These are phyloP conservation scores for Ascochyta koolunga DNA, from an alignment of 2,329 filamentous ascomycete genomes.

Conservation along the genomic window DNA sequence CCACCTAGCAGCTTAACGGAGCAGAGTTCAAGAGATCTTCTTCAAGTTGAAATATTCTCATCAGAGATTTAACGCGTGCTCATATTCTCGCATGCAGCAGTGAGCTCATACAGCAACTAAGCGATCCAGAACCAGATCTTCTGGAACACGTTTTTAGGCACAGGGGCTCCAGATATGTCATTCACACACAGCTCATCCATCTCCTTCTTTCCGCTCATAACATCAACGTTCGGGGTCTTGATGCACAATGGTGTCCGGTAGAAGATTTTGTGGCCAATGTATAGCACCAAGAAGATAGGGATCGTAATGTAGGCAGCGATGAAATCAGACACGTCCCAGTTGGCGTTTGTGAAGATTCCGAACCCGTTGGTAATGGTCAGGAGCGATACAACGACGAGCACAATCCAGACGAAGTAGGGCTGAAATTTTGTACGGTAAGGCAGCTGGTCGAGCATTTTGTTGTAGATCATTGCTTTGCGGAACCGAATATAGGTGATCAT, in stretches of 20 bases:
- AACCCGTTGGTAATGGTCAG: slow-evolving; percentile 46
- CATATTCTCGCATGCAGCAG: not conserved
- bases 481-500: slow-evolving; percentile 67
- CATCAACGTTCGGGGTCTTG: slow-evolving; percentile 38
- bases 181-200: slow-evolving; percentile 46
- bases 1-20: not conserved
- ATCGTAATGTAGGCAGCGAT: slow-evolving; percentile 58
- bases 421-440: slow-evolving; percentile 57
- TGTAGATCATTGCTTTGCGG: slow-evolving; percentile 53
- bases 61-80: slow-evolving; percentile 1
- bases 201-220: slow-evolving; percentile 42
- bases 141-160: slow-evolving; percentile 43
- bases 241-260: slow-evolving; percentile 38
- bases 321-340: slow-evolving; percentile 57
- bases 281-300: slow-evolving; percentile 44
- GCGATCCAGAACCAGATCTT: slow-evolving; percentile 48
- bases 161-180: slow-evolving; percentile 38
- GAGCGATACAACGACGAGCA: slow-evolving; percentile 57
- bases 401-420: slow-evolving; percentile 63
- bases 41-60: not conserved
- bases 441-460: slow-evolving; percentile 62
- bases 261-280: slow-evolving; percentile 43
- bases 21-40: not conserved
- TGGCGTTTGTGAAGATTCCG: slow-evolving; percentile 60
- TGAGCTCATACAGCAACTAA: slow-evolving; percentile 17